These are phyloP conservation scores for Aspergillus felis DNA, from an alignment of 2,329 filamentous ascomycete species.

Conservation along the genomic window DNA sequence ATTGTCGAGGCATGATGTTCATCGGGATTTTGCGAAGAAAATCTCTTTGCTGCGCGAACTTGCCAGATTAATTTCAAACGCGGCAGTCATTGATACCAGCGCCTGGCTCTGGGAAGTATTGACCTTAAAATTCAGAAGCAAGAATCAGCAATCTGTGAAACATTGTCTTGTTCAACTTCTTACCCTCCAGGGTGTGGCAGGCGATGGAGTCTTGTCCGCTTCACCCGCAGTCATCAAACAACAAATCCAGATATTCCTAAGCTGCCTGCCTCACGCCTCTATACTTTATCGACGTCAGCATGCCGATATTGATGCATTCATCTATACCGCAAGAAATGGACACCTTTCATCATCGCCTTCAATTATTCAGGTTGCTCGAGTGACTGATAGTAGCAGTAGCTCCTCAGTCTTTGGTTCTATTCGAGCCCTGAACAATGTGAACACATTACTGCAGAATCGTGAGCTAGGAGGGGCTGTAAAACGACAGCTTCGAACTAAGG, in stretches of 20 bases:
- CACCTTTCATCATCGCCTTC: constrained; percentile 14
- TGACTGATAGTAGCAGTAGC: background rate
- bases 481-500: constrained; percentile 18
- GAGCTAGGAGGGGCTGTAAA: constrained; percentile 23
- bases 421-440: constrained; percentile 3
- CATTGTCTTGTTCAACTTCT: background rate
- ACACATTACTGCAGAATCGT: constrained; percentile 25
- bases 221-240: background rate
- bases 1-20: constrained; percentile 5
- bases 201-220: background rate
- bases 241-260: constrained; percentile 4
- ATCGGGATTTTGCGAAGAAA: constrained; percentile 1
- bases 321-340: constrained; percentile 18
- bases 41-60: constrained; percentile 12
- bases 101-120: constrained; percentile 5
- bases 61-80: constrained; percentile 1
- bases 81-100: constrained; percentile 6
- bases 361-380: constrained; percentile 5
- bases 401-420: background rate
- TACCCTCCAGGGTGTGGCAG: background rate
- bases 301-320: constrained; percentile 19
- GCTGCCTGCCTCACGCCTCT: constrained; percentile 7
- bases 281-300: constrained; percentile 13
- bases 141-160: background rate
- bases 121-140: background rate